Evolutionary conservation across 163 green algal genomes (phyloP).

Genomic region (Chlorella variabilis): DNA sequence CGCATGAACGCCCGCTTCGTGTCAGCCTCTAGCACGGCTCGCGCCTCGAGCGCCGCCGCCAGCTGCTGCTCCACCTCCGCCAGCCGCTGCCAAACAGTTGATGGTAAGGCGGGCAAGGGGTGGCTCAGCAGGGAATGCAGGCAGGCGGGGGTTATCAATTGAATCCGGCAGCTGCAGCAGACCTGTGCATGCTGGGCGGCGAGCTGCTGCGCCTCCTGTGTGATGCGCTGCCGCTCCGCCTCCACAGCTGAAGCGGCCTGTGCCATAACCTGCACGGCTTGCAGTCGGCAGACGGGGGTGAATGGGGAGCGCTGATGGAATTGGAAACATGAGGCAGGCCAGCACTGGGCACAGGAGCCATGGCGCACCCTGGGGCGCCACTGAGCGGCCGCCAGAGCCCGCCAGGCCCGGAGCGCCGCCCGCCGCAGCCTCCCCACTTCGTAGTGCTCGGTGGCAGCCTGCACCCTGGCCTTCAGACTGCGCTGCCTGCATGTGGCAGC

Average conservation of each 20-base stretch:
- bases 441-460: background rate
- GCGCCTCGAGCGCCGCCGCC: conserved; percentile 25
- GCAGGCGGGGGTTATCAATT: no score
- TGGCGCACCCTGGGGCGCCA: background rate
- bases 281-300: background rate
- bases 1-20: conserved; percentile 59
- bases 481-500: conserved; percentile 6
- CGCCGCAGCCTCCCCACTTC: background rate
- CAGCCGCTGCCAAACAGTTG: no score
- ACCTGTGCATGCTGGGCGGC: conserved; percentile 1
- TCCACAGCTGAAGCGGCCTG: background rate
- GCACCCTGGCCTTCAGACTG: background rate
- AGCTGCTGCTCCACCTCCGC: conserved; percentile 32
- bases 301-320: no score
- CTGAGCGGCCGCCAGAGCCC: background rate
- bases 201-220: background rate
- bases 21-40: conserved; percentile 43
- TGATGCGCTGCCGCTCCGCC: background rate
- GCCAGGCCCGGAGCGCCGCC: background rate
- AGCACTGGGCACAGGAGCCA: background rate
- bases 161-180: background rate
- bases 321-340: background rate
- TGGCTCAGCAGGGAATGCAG: no score
- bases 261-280: conserved; percentile 15
- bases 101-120: no score